Evolutionary conservation across 2,329 filamentous ascomycete genomes (phyloP), one percentile per base, ranked within the genome.

Genomic region (Coniochaeta sp.): DNA sequence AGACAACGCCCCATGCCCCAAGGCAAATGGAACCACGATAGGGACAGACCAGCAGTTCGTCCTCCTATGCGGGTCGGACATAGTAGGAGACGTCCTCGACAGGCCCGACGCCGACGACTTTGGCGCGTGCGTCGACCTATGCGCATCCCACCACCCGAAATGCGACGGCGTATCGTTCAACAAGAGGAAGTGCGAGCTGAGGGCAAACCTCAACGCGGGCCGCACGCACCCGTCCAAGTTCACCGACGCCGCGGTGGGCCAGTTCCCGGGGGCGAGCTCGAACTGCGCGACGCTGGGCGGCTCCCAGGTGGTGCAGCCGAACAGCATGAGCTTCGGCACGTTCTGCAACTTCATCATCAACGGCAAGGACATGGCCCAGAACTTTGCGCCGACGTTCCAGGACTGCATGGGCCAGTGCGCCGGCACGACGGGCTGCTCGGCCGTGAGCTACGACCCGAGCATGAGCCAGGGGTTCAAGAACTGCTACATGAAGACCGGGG

Each of bases 381-480:
- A 66, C 63, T 68, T 68, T 38, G 67, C 67, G 2, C 61, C 67
- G 14, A 68, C 64, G 2, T 66, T 71, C 56, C 66, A 69, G 50
- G 69, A 68, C 58, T 72, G 70, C 64, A 58, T 71, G 61, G 63
- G 58, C 22, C 67, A 68, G 38, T 72, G 70, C 56, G 62, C 65
- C 1, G 47, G 58, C 1, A 70, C 67, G 14, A 47, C 58, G 0
- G 67, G 63, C 26, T 72, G 70, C 57, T 65, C 59, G 3, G 70
- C 65, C 24, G 58, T 72, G 17, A 67, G 66, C 4, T 72, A 64
- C 43, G 69, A 72, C 60, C 55, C 67, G 9, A 65, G 52, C 56
- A 65, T 64, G 60, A 52, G 60, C 6, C 62, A 65, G 14, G 70
- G 70, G 17, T 71, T 70, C 65, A 71, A 70, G 55, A 72, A 72